Base-by-base conservation (phyloP, 2,329 filamentous ascomycete genomes). In the Aotearoamyces nothofagi region DNA sequence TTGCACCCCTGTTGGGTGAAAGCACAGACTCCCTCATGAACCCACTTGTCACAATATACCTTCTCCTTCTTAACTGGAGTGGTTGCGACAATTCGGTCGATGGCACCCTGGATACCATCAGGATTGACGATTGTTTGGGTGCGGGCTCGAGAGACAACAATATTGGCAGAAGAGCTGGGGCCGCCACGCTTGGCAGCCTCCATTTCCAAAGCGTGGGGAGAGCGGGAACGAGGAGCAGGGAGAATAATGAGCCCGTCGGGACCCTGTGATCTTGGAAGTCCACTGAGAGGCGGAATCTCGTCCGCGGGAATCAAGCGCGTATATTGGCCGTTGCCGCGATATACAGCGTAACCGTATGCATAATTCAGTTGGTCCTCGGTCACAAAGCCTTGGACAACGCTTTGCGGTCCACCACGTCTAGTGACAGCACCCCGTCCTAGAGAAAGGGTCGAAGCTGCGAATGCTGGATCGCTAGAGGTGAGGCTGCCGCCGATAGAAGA, bases 21-120 rank as follows among this genome's bases (percentile, higher is more conserved):
- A 36, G 78, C 78, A 49, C 86, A 94, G 24, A 80, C 71, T 12
- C 83, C 84, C 33, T 79, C 76, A 42, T 81, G 75, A 31, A 93
- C 76, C 84, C 84, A 94, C 52, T 87, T 82, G 33, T 83, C 81
- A 54, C 84, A 93, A 52, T 78, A 92, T 14, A 78, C 58, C 49
- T 92, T 92, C 33, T 51, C 47, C 14, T 47, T 36, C 7, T 40
- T 39, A 9, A 15, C 20, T 9, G 24, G 22, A 8, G 22, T 24
- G 3, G 22, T 24, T n/a, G n/a, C n/a, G 10, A 43, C 29, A 17
- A 44, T 44, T 2, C 24, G 24, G 24, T 44, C 39, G 31, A 44
- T 44, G n/a, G 19, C 15, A 9, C 17, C 27, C 3, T 34, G 28
- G 24, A 15, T 15, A 10, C 12, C 4, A 26, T 26, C 12, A 26